Percentiles rank a stretch among this genome's conserved stretches.
Conservation (phyloP, 768 basidiomycete species). For the Lactifluus volemus region DNA sequence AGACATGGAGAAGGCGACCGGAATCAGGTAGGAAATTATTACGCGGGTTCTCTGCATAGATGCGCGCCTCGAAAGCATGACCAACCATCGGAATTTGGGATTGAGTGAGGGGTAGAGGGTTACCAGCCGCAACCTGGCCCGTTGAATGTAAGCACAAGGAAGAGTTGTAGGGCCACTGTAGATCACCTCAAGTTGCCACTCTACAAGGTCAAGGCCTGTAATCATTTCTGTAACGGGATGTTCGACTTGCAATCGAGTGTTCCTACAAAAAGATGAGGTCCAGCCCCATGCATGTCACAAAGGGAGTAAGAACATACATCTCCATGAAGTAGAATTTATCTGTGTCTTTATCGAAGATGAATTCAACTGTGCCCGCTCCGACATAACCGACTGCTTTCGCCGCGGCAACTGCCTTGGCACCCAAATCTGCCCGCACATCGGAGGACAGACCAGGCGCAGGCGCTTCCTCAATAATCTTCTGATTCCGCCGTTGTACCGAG, state of each 20-base stretch:
- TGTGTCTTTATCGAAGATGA: conserved; percentile 91
- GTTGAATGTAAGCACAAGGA: neutral
- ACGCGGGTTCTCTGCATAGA: conserved; percentile 92
- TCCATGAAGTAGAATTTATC: conserved; percentile 92
- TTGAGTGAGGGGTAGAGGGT: conserved; percentile 72
- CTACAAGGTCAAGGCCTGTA: conserved; percentile 87
- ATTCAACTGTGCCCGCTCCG: conserved; percentile 92
- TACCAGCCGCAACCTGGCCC: conserved; percentile 74
- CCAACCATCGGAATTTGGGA: conserved; percentile 77
- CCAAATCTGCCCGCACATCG: conserved; percentile 72
- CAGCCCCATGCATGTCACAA: neutral
- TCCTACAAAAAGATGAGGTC: conserved; percentile 37
- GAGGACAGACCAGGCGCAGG: conserved; percentile 82
- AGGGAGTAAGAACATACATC: conserved; percentile 44
- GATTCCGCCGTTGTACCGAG: conserved; percentile 84
- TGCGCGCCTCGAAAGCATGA: conserved; percentile 90
- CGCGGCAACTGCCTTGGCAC: conserved; percentile 85
- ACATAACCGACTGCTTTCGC: conserved; percentile 87
- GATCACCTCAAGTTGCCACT: conserved; percentile 83
- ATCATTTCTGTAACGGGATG: conserved; percentile 95
- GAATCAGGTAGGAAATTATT: conserved; percentile 92
- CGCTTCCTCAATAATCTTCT: conserved; percentile 95
- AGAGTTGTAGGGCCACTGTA: neutral
- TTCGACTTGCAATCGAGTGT: conserved; percentile 79
- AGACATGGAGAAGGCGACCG: conserved; percentile 70